These are phyloP conservation scores for Penicillium occitanis DNA, from an alignment of 2,329 filamentous ascomycete genomes.

Conservation along the genomic window DNA sequence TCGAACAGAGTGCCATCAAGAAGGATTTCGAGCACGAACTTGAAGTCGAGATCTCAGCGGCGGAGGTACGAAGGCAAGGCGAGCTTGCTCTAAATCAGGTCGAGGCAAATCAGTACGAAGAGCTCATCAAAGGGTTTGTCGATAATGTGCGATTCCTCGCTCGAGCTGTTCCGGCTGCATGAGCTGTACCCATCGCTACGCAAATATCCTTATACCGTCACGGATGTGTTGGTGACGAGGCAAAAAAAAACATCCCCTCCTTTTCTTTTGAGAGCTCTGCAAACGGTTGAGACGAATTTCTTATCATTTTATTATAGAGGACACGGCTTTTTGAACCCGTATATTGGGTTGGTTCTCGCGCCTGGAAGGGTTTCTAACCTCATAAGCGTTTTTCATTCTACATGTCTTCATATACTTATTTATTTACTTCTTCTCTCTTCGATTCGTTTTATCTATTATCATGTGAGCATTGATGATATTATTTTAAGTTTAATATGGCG, in stretches of 20 bases:
- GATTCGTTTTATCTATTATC: neutral
- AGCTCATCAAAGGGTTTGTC: slow-evolving; percentile 50
- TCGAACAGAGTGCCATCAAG: slow-evolving; percentile 32
- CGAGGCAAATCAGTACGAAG: slow-evolving; percentile 45
- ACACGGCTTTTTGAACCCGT: neutral
- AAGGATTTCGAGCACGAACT: slow-evolving; percentile 50
- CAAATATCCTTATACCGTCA: neutral
- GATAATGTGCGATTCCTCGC: slow-evolving; percentile 51
- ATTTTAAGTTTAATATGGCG: neutral
- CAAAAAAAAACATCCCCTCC: neutral
- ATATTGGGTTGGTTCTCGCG: slow-evolving; percentile 1
- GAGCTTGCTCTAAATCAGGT: slow-evolving; percentile 42
- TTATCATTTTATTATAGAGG: slow-evolving; percentile 8
- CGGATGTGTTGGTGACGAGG: neutral
- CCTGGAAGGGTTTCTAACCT: neutral
- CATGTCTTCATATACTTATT: neutral
- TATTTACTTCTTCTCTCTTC: neutral
- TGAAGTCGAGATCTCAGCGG: slow-evolving; percentile 50
- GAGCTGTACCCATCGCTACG: neutral
- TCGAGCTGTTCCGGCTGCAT: slow-evolving; percentile 38
- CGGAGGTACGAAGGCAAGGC: slow-evolving; percentile 46
- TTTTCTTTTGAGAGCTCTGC: neutral
- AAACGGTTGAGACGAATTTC: slow-evolving; percentile 14
- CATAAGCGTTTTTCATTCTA: neutral
- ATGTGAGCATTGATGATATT: neutral